Base-by-base conservation (phyloP, 306 rosid genomes). In the Boehmeria nivea region DNA sequence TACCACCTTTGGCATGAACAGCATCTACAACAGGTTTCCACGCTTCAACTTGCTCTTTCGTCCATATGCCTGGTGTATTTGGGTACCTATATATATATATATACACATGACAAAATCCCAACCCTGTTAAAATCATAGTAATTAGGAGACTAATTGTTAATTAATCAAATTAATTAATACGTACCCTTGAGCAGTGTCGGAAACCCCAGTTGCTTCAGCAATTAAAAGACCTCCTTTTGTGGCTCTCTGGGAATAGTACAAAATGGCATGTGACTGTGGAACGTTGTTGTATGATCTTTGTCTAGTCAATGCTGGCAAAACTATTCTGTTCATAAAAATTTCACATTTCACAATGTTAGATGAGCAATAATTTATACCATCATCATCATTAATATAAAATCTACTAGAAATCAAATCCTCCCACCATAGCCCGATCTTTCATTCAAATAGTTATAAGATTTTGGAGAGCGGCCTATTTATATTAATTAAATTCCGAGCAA, bases 21-120 rank as follows among this genome's bases (percentile, higher is more conserved):
- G 82, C 82, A 28, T 69, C 71, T 0, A 80, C 82, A n/a, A 76
- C 68, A 22, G 78, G 82, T 50, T 75, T 77, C 84, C 86, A 83
- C 0, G 86, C 83, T 39, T 83, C 63, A 0, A 83, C 67, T 10
- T 83, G 90, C 46, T 80, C 76, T 39, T 61, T 69, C 1, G 76
- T 75, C 87, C 82, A 84, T 25, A 84, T 72, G 3, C 81, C 77
- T 0, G 82, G 84, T 0, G 75, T 65, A 15, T 83, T 7, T 0
- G 71, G 76, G 34, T 54, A 72, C 39, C 78, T 65, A 49, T n/a
- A n/a, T n/a, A n/a, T n/a, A n/a, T n/a, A n/a, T n/a, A n/a, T n/a
- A n/a, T n/a, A n/a, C n/a, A n/a, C n/a, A n/a, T n/a, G n/a, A n/a
- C n/a, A n/a, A n/a, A n/a, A n/a, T n/a, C n/a, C n/a, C n/a, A n/a